These are phyloP conservation scores for Apophysomyces trapeziformis DNA, from an alignment of 371 early-diverging fungal genomes.

Conservation along the genomic window DNA sequence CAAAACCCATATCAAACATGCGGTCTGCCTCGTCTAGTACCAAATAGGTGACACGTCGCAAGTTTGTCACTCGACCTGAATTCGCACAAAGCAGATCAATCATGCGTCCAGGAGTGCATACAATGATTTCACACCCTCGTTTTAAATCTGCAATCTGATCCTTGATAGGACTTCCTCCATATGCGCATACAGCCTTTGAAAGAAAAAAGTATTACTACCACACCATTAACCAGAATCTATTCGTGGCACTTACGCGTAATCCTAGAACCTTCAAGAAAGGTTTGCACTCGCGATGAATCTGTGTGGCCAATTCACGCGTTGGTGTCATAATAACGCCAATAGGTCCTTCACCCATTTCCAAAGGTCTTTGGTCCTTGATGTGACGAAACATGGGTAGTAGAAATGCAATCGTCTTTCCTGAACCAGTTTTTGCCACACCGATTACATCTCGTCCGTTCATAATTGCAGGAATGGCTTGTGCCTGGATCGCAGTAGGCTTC, in stretches of 20 bases:
- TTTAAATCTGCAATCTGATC: constrained; percentile 98
- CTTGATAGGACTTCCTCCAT: constrained; percentile 98
- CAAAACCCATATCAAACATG: constrained; percentile 99
- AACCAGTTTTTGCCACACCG: constrained; percentile 99
- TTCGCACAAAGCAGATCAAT: constrained; percentile 98
- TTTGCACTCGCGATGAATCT: constrained; percentile 94
- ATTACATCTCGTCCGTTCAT: constrained; percentile 98
- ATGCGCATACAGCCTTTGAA: constrained; percentile 87
- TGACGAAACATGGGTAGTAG: constrained; percentile 96
- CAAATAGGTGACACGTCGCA: constrained; percentile 93
- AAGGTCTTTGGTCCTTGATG: constrained; percentile 92
- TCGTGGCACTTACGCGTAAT: constrained; percentile 44
- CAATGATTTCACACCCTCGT: constrained; percentile 97
- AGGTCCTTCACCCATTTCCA: constrained; percentile 90
- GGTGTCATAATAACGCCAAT: constrained; percentile 98
- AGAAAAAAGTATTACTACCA: constrained; percentile 8
- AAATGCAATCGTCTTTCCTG: constrained; percentile 98
- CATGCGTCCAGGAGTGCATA: constrained; percentile 99
- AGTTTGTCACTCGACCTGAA: constrained; percentile 94
- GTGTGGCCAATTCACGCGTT: constrained; percentile 98
- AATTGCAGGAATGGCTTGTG: constrained; percentile 97
- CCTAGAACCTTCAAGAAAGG: constrained; percentile 85
- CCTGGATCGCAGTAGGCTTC: constrained; percentile 94
- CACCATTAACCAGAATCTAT: neutral
- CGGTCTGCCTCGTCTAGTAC: constrained; percentile 99